phyloP scores from a whole-genome alignment of 1,284 basidiomycete genomes.

The Apiotrichum gracile region DNA sequence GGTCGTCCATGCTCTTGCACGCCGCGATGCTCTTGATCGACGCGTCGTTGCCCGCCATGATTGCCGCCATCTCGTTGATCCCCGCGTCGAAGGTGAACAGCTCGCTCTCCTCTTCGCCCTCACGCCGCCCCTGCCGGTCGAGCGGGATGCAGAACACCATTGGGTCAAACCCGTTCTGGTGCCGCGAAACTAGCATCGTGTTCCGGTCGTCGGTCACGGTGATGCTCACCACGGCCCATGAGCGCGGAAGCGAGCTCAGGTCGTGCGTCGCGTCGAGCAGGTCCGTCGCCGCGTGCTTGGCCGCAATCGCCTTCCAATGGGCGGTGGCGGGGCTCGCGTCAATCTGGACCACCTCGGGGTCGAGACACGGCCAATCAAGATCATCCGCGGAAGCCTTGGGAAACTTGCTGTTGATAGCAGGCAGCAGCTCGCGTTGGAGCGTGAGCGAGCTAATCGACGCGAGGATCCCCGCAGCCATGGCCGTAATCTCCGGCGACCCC shows the following conservation, averaged over 20 bases:
- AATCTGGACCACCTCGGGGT: conserved; percentile 10
- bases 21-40: conserved; percentile 47
- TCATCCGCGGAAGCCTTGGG: conserved; percentile 50
- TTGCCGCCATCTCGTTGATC: conserved; percentile 65
- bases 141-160: conserved; percentile 84
- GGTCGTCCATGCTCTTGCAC: conserved; percentile 11
- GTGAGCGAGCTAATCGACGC: conserved; percentile 62
- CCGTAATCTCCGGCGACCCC: conserved; percentile 51
- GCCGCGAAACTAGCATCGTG: conserved; percentile 77
- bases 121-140: conserved; percentile 66
- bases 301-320: conserved; percentile 49
- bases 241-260: conserved; percentile 55
- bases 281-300: conserved; percentile 51
- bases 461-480: conserved; percentile 58
- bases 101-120: conserved; percentile 65
- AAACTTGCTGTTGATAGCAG: conserved; percentile 52
- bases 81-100: conserved; percentile 72
- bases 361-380: conserved; percentile 61
- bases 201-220: conserved; percentile 73
- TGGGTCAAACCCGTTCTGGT: conserved; percentile 59
- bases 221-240: conserved; percentile 84
- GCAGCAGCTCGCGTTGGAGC: conserved; percentile 61
- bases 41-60: conserved; percentile 63
- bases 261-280: conserved; percentile 44
- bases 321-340: conserved; percentile 1